Evolutionary conservation across 768 basidiomycete genomes (phyloP).

Genomic region (Chalciporus piperatus): DNA sequence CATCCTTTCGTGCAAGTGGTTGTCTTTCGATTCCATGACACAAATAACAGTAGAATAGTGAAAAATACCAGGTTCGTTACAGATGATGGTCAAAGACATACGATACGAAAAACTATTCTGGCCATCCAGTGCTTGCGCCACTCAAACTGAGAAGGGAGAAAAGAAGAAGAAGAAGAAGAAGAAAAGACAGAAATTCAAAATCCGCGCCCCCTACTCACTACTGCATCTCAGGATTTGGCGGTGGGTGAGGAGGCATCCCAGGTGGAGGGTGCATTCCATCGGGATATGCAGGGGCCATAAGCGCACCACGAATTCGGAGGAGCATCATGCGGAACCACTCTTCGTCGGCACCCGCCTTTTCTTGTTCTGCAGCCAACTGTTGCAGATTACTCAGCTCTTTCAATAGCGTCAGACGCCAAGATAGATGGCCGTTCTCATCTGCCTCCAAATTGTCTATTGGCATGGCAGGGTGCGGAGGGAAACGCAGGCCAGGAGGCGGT

Average conservation of each 20-base stretch:
- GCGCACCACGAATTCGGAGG: constrained; percentile 67
- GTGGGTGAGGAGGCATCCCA: constrained; percentile 36
- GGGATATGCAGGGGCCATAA: constrained; percentile 50
- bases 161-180: no score
- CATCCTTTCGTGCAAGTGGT: no score
- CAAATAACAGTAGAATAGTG: not conserved
- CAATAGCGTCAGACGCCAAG: constrained; percentile 77
- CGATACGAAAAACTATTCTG: not conserved
- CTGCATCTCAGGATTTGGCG: constrained; percentile 34
- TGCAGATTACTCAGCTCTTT: constrained; percentile 78
- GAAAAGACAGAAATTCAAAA: not conserved
- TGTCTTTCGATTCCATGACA: not conserved
- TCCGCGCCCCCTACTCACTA: constrained; percentile 11
- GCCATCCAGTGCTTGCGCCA: not conserved
- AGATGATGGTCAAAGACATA: not conserved
- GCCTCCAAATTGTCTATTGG: constrained; percentile 71
- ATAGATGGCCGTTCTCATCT: constrained; percentile 76
- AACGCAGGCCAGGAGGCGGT: constrained; percentile 53
- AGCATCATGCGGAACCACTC: constrained; percentile 90
- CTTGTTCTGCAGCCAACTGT: constrained; percentile 76
- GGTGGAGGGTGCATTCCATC: constrained; percentile 38
- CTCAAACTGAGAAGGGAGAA: not conserved
- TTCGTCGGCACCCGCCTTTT: constrained; percentile 74
- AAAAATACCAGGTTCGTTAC: not conserved
- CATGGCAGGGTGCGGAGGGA: constrained; percentile 52